Base-by-base conservation (phyloP, 2,329 filamentous ascomycete species). In the Arthrobotrys megalospora region DNA sequence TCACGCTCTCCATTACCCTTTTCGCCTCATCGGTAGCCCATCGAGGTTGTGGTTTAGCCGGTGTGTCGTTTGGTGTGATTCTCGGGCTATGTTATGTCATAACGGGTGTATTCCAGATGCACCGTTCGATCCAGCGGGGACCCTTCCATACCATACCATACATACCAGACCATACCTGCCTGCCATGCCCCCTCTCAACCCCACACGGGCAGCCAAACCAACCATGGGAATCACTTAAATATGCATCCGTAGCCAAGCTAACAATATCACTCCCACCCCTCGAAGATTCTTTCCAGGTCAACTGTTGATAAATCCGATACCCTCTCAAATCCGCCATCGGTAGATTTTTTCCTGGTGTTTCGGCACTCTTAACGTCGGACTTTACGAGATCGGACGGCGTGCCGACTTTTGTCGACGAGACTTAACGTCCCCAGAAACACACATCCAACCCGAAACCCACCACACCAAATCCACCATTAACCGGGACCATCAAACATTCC, bases 1-100 rank as follows among this genome's bases (percentile, higher is more conserved):
- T 65, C 71, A 69, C 64, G 65, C 62, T 69, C 71, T 50, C 41
- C 66, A 16, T 62, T 60, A 47, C 52, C 67, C 43, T 41, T 45
- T 71, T 48, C 16, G 55, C 45, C 48, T 28, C 47, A 43, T 48
- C 36, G 48, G 19, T 32, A 12, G 48, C n/a, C 48, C 65, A 32
- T 45, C 34, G 41, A 45, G 34, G n/a, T 52, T 36, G 63, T 63
- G 50, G 34, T 53, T 65, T 60, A 47, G 43, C 28, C n/a, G 36
- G 43, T 68, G 55, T 60, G 41, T 47, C 52, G 45, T 50, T 50
- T 77, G 67, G 75, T 60, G 75, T 77, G 73, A 72, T 72, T 68
- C 48, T 78, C 75, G 75, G 67, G 36, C 67, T 58, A 70, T 69
- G 62, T 66, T 70, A 78, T 78, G 70, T 67, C 75, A 78, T 70